Conservation (phyloP, 2,329 filamentous ascomycete species). For the Aspergillus tamarii region DNA sequence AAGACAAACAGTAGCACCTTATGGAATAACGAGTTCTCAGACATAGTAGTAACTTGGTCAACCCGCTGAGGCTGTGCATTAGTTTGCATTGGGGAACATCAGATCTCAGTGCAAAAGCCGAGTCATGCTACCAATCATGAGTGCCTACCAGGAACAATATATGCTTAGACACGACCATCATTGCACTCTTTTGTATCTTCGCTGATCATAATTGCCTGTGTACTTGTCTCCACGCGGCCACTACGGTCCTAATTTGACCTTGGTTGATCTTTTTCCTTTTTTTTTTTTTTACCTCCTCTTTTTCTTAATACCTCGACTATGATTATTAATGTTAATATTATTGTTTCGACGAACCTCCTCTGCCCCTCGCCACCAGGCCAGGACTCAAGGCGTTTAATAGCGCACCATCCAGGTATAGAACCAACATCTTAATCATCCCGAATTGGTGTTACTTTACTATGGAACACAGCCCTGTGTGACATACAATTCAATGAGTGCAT, state of each 20-base stretch:
- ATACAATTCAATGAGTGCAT: background rate
- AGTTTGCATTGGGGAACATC: background rate
- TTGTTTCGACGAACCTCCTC: background rate
- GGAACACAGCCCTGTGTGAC: background rate
- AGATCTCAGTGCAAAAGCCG: conserved; percentile 3
- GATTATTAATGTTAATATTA: conserved; percentile 1
- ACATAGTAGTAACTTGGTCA: background rate
- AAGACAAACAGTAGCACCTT: background rate
- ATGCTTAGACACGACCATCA: background rate
- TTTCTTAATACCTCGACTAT: background rate
- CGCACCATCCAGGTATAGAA: background rate
- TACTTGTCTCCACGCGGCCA: background rate
- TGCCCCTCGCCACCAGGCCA: background rate
- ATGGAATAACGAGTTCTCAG: background rate
- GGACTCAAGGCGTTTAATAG: background rate
- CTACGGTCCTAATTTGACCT: conserved; percentile 1
- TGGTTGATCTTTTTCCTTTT: background rate
- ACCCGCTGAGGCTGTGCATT: conserved; percentile 13
- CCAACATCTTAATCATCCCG: background rate
- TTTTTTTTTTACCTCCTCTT: background rate
- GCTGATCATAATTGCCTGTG: conserved; percentile 9
- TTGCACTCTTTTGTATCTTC: conserved; percentile 2
- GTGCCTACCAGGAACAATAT: conserved; percentile 1
- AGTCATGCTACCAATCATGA: conserved; percentile 4
- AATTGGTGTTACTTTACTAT: background rate